Percentiles rank a stretch among this genome's conserved stretches.
Evolutionary conservation across 164 flowering plant species (phyloP).

Genomic region (Protea cynaroides): DNA sequence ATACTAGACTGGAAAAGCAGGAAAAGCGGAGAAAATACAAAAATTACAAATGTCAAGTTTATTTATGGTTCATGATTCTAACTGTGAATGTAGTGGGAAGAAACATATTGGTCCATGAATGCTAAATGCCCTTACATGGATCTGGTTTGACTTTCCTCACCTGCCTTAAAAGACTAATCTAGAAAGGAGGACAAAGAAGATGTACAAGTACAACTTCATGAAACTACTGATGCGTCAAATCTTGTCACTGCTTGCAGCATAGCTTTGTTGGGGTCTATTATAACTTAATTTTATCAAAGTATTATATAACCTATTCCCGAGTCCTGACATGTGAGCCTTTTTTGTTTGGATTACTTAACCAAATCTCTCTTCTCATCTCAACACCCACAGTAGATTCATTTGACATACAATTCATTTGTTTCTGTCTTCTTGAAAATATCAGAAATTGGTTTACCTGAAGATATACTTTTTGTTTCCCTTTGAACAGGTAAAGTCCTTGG

Average conservation of each 20-base stretch:
- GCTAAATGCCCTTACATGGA: too few species aligned
- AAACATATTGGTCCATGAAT: too few species aligned
- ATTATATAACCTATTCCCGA: not conserved
- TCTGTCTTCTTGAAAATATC: not conserved
- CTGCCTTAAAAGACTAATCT: too few species aligned
- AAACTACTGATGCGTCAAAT: too few species aligned
- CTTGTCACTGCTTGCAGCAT: not conserved
- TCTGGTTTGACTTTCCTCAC: too few species aligned
- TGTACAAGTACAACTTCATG: too few species aligned
- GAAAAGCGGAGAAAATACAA: too few species aligned
- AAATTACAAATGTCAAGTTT: too few species aligned
- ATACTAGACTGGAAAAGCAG: too few species aligned
- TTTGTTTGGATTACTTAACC: not conserved
- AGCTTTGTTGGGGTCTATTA: not conserved
- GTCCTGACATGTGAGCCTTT: not conserved
- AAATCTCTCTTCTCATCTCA: not conserved
- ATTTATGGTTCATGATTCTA: too few species aligned
- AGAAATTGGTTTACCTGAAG: conserved; percentile 8
- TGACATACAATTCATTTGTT: not conserved
- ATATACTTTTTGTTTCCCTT: not conserved
- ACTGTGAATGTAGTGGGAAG: too few species aligned
- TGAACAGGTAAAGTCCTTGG: conserved; percentile 31
- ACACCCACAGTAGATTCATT: not conserved
- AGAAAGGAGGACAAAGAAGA: too few species aligned
- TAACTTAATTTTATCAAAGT: not conserved